Evolutionary conservation across 805 yeast genomes (phyloP).

Genomic region (Clavispora carvajalis): DNA sequence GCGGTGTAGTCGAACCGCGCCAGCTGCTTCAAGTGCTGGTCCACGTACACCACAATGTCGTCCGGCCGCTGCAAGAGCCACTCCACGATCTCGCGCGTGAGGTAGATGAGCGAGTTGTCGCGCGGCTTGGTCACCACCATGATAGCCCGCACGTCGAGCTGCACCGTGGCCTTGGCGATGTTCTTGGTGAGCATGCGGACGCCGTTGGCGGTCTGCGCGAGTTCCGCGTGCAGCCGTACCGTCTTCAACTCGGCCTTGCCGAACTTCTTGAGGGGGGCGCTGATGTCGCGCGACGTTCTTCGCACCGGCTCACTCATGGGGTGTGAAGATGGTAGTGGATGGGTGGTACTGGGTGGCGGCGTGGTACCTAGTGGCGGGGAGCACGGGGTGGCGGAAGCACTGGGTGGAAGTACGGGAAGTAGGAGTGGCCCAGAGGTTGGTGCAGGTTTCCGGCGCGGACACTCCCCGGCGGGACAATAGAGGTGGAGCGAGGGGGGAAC

Average conservation of each 20-base stretch:
- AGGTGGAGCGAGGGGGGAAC: no score
- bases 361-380: background rate
- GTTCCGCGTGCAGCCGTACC: constrained; percentile 65
- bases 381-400: no score
- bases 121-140: constrained; percentile 88
- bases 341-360: background rate
- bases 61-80: constrained; percentile 52
- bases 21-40: constrained; percentile 56
- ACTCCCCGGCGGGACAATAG: no score
- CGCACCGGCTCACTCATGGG: background rate
- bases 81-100: constrained; percentile 74
- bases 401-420: no score
- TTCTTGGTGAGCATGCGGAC: constrained; percentile 72
- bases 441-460: no score
- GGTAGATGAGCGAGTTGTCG: constrained; percentile 68
- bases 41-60: constrained; percentile 61
- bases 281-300: background rate
- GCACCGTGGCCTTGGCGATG: constrained; percentile 64
- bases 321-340: background rate
- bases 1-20: constrained; percentile 58
- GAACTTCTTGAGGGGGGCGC: constrained; percentile 17
- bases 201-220: constrained; percentile 78
- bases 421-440: no score
- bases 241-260: constrained; percentile 42
- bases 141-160: constrained; percentile 61